Evolutionary conservation across 2,329 filamentous ascomycete genomes (phyloP).

Genomic region (Aspergillus fischeri): DNA sequence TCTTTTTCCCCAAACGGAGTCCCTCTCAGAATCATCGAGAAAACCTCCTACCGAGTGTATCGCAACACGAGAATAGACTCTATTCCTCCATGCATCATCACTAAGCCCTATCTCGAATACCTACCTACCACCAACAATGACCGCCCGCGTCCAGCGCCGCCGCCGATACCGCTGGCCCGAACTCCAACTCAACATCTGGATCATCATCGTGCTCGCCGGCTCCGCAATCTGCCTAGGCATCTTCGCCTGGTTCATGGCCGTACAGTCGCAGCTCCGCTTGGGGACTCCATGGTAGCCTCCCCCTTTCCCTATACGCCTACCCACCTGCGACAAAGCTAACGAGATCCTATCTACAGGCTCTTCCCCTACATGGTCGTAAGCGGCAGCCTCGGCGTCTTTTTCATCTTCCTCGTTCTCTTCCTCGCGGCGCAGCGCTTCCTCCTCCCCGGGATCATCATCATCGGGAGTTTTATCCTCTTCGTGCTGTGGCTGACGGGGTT

Average conservation of each 20-base stretch:
- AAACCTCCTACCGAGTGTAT: neutral
- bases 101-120: neutral
- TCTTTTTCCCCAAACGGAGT: neutral
- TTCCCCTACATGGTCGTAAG: constrained; percentile 61
- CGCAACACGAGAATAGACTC: too few species aligned
- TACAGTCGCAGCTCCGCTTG: constrained; percentile 53
- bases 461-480: constrained; percentile 59
- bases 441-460: constrained; percentile 56
- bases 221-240: constrained; percentile 57
- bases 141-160: constrained; percentile 29
- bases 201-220: constrained; percentile 57
- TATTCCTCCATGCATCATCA: neutral
- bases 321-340: neutral
- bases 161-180: constrained; percentile 62
- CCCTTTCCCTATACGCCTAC: neutral
- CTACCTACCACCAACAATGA: constrained; percentile 20
- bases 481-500: constrained; percentile 59
- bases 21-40: too few species aligned
- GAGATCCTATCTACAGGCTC: constrained; percentile 44
- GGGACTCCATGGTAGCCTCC: constrained; percentile 56
- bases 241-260: constrained; percentile 56
- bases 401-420: constrained; percentile 56
- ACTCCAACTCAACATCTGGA: constrained; percentile 62
- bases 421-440: constrained; percentile 54
- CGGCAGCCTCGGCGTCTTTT: constrained; percentile 53